Percentiles rank a stretch among this genome's conserved stretches.
Evolutionary conservation across 148 eudicot species (phyloP).

Genomic region (Fagopyrum esculentum): DNA sequence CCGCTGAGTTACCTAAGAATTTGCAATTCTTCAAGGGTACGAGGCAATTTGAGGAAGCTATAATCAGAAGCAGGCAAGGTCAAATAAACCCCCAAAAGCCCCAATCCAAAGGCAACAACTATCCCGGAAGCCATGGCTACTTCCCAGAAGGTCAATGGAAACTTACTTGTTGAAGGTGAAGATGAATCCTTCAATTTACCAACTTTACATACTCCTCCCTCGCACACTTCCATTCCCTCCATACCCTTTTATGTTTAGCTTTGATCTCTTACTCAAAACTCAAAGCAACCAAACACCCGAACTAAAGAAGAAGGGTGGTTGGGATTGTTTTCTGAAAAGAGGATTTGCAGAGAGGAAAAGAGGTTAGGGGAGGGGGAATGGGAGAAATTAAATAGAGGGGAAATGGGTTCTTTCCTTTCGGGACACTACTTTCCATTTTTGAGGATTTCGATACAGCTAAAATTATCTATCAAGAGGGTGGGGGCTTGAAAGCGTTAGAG

Average conservation of each 20-base stretch:
- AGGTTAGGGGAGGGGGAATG: background rate
- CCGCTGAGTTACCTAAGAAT: conserved; percentile 48
- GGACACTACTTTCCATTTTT: conserved; percentile 2
- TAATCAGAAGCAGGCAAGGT: conserved; percentile 95
- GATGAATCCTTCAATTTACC: conserved; percentile 15
- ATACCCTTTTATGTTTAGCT: conserved; percentile 9
- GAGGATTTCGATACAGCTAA: conserved; percentile 2
- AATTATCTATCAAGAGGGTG: background rate
- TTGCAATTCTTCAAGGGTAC: conserved; percentile 64
- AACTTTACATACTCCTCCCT: conserved; percentile 12
- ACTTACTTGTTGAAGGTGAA: conserved; percentile 5
- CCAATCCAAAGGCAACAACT: conserved; percentile 46
- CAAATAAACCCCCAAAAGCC: conserved; percentile 60
- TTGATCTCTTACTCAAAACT: background rate
- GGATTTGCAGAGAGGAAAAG: conserved; percentile 1
- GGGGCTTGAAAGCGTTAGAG: background rate
- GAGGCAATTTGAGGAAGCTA: conserved; percentile 92
- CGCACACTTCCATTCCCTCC: conserved; percentile 26
- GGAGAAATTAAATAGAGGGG: background rate
- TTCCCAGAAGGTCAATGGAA: conserved; percentile 70
- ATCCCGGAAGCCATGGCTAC: conserved; percentile 49
- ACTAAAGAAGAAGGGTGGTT: background rate
- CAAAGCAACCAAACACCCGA: background rate
- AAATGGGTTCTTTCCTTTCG: conserved; percentile 4
- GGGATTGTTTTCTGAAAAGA: background rate